Evolutionary conservation across 2,329 filamentous ascomycete genomes (phyloP).

Genomic region (Cladosporium sp.): DNA sequence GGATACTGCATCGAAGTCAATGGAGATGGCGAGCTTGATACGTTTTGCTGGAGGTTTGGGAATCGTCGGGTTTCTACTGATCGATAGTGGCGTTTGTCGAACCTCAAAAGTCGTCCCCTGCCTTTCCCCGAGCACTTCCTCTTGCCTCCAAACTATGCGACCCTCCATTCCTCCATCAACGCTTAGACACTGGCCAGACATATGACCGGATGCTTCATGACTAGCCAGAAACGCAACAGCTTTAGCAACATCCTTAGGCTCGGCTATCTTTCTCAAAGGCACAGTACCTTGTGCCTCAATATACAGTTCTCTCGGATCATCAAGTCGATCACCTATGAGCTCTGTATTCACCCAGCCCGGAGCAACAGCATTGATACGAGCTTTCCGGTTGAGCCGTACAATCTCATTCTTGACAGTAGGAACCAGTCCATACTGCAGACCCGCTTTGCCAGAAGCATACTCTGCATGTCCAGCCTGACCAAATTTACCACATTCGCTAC

Average conservation of each 20-base stretch:
- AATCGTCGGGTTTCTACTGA: conserved; percentile 7
- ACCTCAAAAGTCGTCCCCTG: not conserved
- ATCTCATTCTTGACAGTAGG: conserved; percentile 54
- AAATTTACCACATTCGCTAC: conserved; percentile 50
- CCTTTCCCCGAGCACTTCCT: conserved; percentile 32
- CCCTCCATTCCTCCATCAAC: conserved; percentile 52
- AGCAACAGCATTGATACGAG: conserved; percentile 51
- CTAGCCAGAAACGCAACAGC: conserved; percentile 49
- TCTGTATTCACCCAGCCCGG: conserved; percentile 47
- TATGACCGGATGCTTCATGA: conserved; percentile 50
- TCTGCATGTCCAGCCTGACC: conserved; percentile 49
- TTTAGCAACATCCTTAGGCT: conserved; percentile 47
- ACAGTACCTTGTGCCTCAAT: conserved; percentile 49
- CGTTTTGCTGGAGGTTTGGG: conserved; percentile 16
- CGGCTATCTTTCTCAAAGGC: conserved; percentile 45
- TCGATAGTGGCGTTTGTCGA: not conserved
- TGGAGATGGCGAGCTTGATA: conserved; percentile 39
- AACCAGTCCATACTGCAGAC: conserved; percentile 51
- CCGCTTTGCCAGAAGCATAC: conserved; percentile 50
- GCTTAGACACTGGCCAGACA: conserved; percentile 51
- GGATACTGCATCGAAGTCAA: conserved; percentile 57
- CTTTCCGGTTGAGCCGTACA: conserved; percentile 46
- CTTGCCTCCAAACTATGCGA: conserved; percentile 46
- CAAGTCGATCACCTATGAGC: conserved; percentile 46
- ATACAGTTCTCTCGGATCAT: conserved; percentile 49